Base-by-base conservation (phyloP, 768 basidiomycete species). In the Inosperma sp. region DNA sequence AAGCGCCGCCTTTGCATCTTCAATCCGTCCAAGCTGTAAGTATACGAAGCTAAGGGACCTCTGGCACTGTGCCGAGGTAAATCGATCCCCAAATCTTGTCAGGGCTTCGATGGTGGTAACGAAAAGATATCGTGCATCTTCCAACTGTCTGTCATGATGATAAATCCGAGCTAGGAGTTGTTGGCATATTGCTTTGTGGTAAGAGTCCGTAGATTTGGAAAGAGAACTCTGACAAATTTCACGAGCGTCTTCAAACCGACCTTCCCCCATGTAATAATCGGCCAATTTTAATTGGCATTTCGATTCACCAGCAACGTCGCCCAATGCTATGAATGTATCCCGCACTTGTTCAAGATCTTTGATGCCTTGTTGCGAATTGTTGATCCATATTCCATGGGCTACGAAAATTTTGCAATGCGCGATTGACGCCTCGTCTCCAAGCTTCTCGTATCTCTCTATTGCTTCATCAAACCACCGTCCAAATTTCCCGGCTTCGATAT, bases 371-470 rank as follows among this genome's bases (percentile, higher is more conserved):
- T 43, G 23, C 21, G 1, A 1, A 17, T 50, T 23, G 40, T 55
- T 55, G 42, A 55, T 55, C 49, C 54, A 55, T 16, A 47, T 55
- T 17, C 41, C 35, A 8, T 51, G 43, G 14, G 54, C 49, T 12
- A 44, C 23, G 43, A n/a, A 43, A 22, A 46, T 36, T 12, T 51
- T 37, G 37, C 54, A 55, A 31, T 55, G 35, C 12, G 40, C 54
- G 17, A 50, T 36, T 14, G 49, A 16, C 16, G 26, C 31, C 9
- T 27, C 10, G 25, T 55, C 49, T 21, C 40, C 49, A 40, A 55
- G 49, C 50, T 48, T 47, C n/a, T 39, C 37, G 45, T 46, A 55
- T 9, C 42, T 9, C 25, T 51, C 35, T 19, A 55, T 44, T 2
- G 54, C 54, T 19, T 51, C 27, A 13, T 23, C 17, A 19, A 55